These are phyloP conservation scores for Chimonanthus praecox DNA, from an alignment of 164 flowering plant genomes.

Conservation along the genomic window DNA sequence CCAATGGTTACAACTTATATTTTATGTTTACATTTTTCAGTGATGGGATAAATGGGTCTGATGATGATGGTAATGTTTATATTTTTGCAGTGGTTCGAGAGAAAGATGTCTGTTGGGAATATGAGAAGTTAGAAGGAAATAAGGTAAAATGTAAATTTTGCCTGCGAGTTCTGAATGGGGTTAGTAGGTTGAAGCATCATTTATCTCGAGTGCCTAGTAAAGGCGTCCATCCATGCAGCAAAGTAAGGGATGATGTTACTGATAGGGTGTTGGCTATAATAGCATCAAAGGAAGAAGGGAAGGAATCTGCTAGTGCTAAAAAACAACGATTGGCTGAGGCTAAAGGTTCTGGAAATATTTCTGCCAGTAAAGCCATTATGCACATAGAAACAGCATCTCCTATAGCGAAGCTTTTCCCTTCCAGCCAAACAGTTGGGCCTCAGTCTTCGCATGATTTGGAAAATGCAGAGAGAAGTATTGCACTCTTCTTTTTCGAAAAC, in stretches of 20 bases:
- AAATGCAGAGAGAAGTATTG: slow-evolving; percentile 76
- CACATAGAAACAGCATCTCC: slow-evolving; percentile 36
- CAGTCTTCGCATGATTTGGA: slow-evolving; percentile 47
- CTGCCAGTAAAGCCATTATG: slow-evolving; percentile 29
- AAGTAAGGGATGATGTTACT: slow-evolving; percentile 87
- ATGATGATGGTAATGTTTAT: neutral
- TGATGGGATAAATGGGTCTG: slow-evolving; percentile 5
- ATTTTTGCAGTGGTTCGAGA: slow-evolving; percentile 77
- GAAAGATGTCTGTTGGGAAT: slow-evolving; percentile 94
- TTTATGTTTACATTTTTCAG: slow-evolving; percentile 21
- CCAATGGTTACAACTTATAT: neutral
- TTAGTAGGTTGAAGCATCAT: slow-evolving; percentile 92
- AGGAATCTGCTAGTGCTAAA: slow-evolving; percentile 43
- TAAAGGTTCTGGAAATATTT: slow-evolving; percentile 33
- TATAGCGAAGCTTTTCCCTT: slow-evolving; percentile 36
- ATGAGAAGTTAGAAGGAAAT: slow-evolving; percentile 87
- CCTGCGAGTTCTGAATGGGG: slow-evolving; percentile 67
- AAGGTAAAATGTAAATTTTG: slow-evolving; percentile 91
- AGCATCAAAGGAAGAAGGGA: slow-evolving; percentile 61
- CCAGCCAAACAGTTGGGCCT: slow-evolving; percentile 21
- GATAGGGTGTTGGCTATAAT: slow-evolving; percentile 64
- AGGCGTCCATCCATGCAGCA: slow-evolving; percentile 91
- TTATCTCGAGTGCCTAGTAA: slow-evolving; percentile 86
- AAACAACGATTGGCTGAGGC: slow-evolving; percentile 47
- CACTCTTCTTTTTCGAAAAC: slow-evolving; percentile 87